Evolutionary conservation across 345 rosid species (phyloP).

Genomic region (Linum usitatissimum): DNA sequence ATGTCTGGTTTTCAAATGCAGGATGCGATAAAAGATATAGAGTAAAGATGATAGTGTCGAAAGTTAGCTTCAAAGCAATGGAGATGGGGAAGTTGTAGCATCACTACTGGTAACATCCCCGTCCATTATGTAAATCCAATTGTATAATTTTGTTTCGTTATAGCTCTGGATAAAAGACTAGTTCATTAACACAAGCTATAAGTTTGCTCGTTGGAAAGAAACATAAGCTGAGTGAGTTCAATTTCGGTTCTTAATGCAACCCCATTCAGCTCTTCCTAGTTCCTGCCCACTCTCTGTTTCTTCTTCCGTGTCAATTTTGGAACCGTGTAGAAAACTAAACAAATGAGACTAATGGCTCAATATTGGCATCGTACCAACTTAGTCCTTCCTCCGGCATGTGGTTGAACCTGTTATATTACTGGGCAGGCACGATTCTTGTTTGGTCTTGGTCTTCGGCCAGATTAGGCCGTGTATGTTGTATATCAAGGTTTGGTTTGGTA

Average conservation of each 20-base stretch:
- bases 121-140: background rate
- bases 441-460: no score
- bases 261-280: background rate
- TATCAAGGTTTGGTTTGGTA: no score
- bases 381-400: no score
- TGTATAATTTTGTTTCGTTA: background rate
- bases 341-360: no score
- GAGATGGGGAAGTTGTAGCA: background rate
- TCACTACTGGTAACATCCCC: background rate
- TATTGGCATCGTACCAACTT: no score
- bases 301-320: no score
- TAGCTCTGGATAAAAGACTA: background rate
- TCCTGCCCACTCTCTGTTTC: no score
- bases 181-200: background rate
- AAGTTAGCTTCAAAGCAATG: background rate
- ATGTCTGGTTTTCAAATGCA: background rate
- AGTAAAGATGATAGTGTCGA: background rate
- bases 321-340: no score
- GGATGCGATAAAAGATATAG: background rate
- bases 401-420: no score
- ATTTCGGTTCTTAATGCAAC: background rate
- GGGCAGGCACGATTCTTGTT: no score
- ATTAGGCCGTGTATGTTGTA: no score
- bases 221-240: background rate
- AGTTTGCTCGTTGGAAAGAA: no score